phyloP scores from a whole-genome alignment of 1,139 yeast genomes.

The Taphrina communis region DNA sequence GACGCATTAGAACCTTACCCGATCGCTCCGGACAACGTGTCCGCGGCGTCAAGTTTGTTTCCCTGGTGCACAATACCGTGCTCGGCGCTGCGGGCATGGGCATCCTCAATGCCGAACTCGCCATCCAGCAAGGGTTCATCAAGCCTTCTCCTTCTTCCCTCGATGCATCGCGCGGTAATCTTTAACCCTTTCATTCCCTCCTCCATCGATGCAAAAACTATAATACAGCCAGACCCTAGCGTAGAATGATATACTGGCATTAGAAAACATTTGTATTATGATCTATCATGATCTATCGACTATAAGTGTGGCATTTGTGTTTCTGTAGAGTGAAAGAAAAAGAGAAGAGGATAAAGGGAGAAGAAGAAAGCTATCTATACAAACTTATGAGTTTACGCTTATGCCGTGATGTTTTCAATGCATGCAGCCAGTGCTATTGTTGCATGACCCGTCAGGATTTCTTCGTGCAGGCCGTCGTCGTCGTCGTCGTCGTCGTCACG shows the following conservation, averaged over 20 bases:
- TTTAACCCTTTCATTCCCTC: not conserved
- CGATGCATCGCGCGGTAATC: constrained; percentile 4
- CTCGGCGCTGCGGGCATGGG: constrained; percentile 99
- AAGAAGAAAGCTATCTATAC: not conserved
- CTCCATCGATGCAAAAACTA: too few species aligned
- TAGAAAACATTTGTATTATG: not conserved
- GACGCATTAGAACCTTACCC: constrained; percentile 81
- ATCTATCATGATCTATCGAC: constrained; percentile 6
- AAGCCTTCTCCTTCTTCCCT: constrained; percentile 49
- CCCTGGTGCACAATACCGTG: constrained; percentile 91
- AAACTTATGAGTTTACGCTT: not conserved
- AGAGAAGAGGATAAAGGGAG: too few species aligned
- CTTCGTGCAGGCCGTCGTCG: too few species aligned
- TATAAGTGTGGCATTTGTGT: not conserved
- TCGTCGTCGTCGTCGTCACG: too few species aligned
- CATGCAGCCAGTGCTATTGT: not conserved
- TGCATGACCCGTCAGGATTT: not conserved
- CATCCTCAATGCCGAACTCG: constrained; percentile 88
- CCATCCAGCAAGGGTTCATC: constrained; percentile 75
- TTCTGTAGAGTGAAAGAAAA: too few species aligned
- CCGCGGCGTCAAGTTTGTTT: constrained; percentile 88
- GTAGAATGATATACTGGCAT: not conserved
- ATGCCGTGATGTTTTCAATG: constrained; percentile 1
- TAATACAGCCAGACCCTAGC: too few species aligned
- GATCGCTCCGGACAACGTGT: constrained; percentile 50